Evolutionary conservation across 225 moss, liverwort and hornwort genomes (phyloP), one percentile per base, ranked within the genome.

Genomic region (Takakia lepidozioides): DNA sequence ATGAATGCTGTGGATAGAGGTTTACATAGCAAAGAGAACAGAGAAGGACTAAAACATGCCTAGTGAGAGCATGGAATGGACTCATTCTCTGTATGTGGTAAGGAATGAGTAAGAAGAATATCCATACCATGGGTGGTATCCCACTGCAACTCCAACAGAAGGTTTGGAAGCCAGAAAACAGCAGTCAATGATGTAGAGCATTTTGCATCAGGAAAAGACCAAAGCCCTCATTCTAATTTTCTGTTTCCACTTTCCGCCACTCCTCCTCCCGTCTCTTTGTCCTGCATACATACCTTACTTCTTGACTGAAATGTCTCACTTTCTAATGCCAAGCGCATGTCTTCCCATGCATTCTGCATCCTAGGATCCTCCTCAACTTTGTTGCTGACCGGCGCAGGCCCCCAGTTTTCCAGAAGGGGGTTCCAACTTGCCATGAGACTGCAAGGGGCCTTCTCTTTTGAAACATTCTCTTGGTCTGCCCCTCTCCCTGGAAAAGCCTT

Each of bases 341-440:
- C 58, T 47, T 71, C 70, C 79, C 79, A 80, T 38, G 60, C 51
- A 52, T 70, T 64, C 56, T 46, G 57, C 34, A 64, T 38, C 10
- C 20, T 45, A 25, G 61, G 43, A 29, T 80, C 74, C 27, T 54
- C 50, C 13, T 49, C 29, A 30, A 55, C 49, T 35, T 62, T 32
- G 0, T 0, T 11, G 7, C 8, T 7, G 8, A 32, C 49, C 56
- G 54, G 50, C 51, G 52, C 50, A 39, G 58, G 44, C 29, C 52
- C 45, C 26, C 61, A 22, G 29, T 59, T 39, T 51, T 74, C 57
- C 56, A 70, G 39, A 38, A 74, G 19, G 6, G 79, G 74, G 63
- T 63, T 69, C 78, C 78, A 78, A 30, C 64, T 48, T 36, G 74
- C 63, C 54, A 64, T 30, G 53, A 80, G 57, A 15, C 55, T 8